Base-by-base conservation (phyloP, 305 asterid genomes). In the Rubia peregrina region DNA sequence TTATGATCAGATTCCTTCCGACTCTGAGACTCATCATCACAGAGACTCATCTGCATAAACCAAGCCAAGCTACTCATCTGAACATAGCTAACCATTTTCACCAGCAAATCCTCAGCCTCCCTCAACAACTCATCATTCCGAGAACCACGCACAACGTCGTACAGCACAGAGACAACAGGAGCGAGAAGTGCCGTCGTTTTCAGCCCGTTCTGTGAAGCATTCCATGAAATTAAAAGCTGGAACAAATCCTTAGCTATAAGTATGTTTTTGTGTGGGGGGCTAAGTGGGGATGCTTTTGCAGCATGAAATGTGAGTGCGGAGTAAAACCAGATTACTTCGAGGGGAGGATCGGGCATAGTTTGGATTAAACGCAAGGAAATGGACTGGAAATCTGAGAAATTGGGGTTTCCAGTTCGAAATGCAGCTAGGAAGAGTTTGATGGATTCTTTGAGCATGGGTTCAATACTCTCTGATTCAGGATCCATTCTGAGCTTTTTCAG, bases 341-440 rank as follows among this genome's bases (percentile, higher is more conserved):
- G 89, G 53, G 96, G 94, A 1, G 98, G 98, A 67, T 90, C 94
- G 70, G 86, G 89, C 95, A 84, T 90, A n/a, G 89, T 61, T 62
- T 90, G 94, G 75, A 88, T 80, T 66, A 83, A 76, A 44, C 94
- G 92, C 81, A 85, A 87, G 85, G 88, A 92, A 81, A 89, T 90
- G 10, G 92, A 69, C 88, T 88, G 88, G 44, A 92, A 87, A 24
- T 79, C 70, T 11, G 92, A 87, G 80, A 83, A 88, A 82, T 90
- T 86, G 6, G 85, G 78, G 85, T 74, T 79, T 19, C 94, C 95
- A 38, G 60, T 79, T 59, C 82, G 73, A 83, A 84, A 79, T 12
- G 81, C 73, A 38, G 86, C 76, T 53, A 88, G 55, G 69, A 92
- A 87, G 79, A 85, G 92, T 68, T 84, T 83, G 66, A 87, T 80